Base-by-base conservation (phyloP, 345 rosid genomes). In the Erucastrum elatum region DNA sequence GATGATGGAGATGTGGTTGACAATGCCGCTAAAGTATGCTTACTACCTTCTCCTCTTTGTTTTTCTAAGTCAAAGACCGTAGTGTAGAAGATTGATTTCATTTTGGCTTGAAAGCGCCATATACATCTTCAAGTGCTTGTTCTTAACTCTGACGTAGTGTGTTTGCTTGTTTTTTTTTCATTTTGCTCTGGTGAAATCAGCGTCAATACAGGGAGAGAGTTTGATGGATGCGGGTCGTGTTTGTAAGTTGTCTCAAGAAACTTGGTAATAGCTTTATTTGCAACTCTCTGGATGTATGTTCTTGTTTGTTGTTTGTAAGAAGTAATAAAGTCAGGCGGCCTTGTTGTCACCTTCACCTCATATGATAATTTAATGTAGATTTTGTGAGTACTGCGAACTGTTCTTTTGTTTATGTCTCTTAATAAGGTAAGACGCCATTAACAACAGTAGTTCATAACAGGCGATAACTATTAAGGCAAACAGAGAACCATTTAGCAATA, bases 1-100 rank as follows among this genome's bases (percentile, higher is more conserved):
- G 73, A 78, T 31, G 76, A 58, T 77, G 71, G 75, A 21, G 72
- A 65, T 66, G 74, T 65, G 29, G 53, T 58, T 33, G 29, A 72
- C 74, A 72, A 46, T 59, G 44, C 11, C 25, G 37, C 16, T 61
- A 31, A 74, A 39, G 82, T 79, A 79, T 4, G 70, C 31, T 61
- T 39, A 35, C 12, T 49, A 15, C 64, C 56, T 59, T 66, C 58
- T 33, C 17, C 65, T 30, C 16, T 41, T 34, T 26, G 55, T 46
- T 12, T 15, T 16, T 11, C 33, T 25, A 46, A 21, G 15, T 30
- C 66, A 39, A 67, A 67, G 25, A 17, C 33, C 51, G 61, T 11
- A 16, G 69, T 73, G 61, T 11, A 16, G 69, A 63, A 30, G 33
- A 64, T 64, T 39, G 8, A 34, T 33, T 33, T 62, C 49, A 46